Percentiles rank a stretch among this genome's conserved stretches.
Conservation (phyloP, 805 yeast species). For the Yarrowia yakushimensis region DNA sequence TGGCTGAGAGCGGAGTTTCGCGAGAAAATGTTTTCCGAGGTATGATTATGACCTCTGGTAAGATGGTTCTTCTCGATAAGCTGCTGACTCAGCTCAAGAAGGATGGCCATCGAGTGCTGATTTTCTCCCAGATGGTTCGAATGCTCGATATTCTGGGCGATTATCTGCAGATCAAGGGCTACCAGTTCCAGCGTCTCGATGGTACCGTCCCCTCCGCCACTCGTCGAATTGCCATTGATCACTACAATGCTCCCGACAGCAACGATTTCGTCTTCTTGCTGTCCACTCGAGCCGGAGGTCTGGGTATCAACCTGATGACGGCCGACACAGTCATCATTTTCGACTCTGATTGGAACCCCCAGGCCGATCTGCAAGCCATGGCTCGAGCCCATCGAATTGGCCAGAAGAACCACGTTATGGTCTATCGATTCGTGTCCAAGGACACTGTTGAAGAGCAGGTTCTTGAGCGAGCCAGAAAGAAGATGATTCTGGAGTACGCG, state of each 20-base stretch:
- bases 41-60: constrained; percentile 94
- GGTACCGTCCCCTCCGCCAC: constrained; percentile 96
- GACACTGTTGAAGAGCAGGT: constrained; percentile 98
- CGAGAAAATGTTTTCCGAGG: constrained; percentile 85
- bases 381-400: constrained; percentile 99
- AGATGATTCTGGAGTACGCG: constrained; percentile 98
- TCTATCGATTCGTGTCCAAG: constrained; percentile 93
- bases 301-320: constrained; percentile 97
- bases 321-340: constrained; percentile 98
- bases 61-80: constrained; percentile 94
- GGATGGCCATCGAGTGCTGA: constrained; percentile 94
- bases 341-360: constrained; percentile 99
- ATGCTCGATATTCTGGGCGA: constrained; percentile 94
- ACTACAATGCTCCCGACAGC: constrained; percentile 90
- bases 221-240: constrained; percentile 92
- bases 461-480: constrained; percentile 91
- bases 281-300: constrained; percentile 97
- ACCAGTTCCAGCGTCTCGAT: constrained; percentile 86
- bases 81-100: constrained; percentile 74
- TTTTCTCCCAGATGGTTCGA: constrained; percentile 96
- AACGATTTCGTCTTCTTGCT: constrained; percentile 86
- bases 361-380: constrained; percentile 98
- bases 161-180: constrained; percentile 80
- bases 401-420: constrained; percentile 97
- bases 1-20: constrained; percentile 44